A percentile compares a stretch with the other conserved stretches of the same genome.
These are phyloP conservation scores for Madurella mycetomatis DNA, from an alignment of 2,329 filamentous ascomycete species.

Conservation along the genomic window DNA sequence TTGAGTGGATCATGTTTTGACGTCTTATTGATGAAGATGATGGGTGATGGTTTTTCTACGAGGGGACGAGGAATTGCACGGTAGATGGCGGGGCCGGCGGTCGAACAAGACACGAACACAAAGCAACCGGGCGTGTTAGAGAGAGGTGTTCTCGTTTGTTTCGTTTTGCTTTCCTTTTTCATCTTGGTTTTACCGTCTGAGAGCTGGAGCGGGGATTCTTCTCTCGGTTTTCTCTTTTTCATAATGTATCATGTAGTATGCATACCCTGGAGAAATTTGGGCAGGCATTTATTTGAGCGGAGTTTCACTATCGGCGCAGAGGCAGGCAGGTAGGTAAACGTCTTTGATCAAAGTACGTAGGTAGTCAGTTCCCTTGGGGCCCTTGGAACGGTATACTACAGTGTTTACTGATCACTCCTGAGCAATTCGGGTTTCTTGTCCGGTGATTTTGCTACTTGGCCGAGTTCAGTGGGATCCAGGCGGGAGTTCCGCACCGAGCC, in stretches of 20 bases:
- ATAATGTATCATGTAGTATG: conserved; percentile 3
- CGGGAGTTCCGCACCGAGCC: no score
- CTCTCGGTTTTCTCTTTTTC: background rate
- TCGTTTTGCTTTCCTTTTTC: background rate
- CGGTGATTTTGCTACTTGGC: no score
- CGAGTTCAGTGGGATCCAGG: no score
- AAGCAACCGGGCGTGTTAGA: background rate
- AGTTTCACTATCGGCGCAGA: background rate
- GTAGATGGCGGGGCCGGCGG: background rate
- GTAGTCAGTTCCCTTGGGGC: conserved; percentile 1
- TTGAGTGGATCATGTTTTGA: conserved; percentile 66
- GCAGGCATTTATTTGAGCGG: background rate
- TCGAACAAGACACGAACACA: no score
- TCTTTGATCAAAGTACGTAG: background rate
- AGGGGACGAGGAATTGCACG: background rate
- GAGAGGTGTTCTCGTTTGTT: background rate
- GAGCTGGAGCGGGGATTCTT: background rate
- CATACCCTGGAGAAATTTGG: conserved; percentile 10
- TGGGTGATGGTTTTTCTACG: background rate
- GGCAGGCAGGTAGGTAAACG: background rate
- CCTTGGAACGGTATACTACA: background rate
- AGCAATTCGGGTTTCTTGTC: background rate
- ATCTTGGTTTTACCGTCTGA: background rate
- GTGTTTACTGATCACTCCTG: background rate
- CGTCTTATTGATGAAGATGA: background rate